Conservation (phyloP, 2,329 filamentous ascomycete species). For the Fusarium lateritium region DNA sequence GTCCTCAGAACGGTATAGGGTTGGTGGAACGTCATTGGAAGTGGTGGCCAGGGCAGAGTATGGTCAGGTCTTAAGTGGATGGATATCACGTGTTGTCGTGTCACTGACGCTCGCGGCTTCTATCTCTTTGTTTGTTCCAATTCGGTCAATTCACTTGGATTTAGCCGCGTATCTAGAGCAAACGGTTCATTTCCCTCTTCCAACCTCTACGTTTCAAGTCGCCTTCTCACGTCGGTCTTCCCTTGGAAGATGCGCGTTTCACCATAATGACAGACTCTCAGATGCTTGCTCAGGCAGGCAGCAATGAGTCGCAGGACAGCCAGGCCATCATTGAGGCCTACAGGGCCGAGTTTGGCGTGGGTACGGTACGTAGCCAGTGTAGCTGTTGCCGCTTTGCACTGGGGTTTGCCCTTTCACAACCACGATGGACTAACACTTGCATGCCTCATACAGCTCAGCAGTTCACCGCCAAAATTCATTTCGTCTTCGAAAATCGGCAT, state of each 20-base stretch:
- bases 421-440: conserved; percentile 37
- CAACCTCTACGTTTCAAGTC: conserved; percentile 7
- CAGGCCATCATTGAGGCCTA: conserved; percentile 59
- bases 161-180: conserved; percentile 29
- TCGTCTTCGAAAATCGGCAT: conserved; percentile 14
- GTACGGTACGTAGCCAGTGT: conserved; percentile 56
- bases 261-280: conserved; percentile 50
- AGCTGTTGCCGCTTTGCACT: conserved; percentile 25
- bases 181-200: conserved; percentile 7
- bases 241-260: conserved; percentile 35
- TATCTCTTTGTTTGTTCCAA: conserved; percentile 20
- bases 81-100: conserved; percentile 32
- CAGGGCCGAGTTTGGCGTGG: conserved; percentile 57
- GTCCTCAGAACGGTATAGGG: no score
- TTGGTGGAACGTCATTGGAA: no score
- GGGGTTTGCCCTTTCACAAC: conserved; percentile 18
- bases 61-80: not conserved
- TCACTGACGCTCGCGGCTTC: conserved; percentile 25
- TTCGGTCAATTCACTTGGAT: conserved; percentile 30
- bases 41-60: not conserved
- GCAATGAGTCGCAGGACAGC: conserved; percentile 61
- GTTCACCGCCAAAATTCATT: conserved; percentile 27
- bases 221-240: not conserved
- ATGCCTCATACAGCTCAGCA: conserved; percentile 35
- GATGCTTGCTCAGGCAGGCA: conserved; percentile 52